phyloP scores from a whole-genome alignment of 495 filamentous ascomycete genomes.

The Pseudomonodictys pantanalensis region DNA sequence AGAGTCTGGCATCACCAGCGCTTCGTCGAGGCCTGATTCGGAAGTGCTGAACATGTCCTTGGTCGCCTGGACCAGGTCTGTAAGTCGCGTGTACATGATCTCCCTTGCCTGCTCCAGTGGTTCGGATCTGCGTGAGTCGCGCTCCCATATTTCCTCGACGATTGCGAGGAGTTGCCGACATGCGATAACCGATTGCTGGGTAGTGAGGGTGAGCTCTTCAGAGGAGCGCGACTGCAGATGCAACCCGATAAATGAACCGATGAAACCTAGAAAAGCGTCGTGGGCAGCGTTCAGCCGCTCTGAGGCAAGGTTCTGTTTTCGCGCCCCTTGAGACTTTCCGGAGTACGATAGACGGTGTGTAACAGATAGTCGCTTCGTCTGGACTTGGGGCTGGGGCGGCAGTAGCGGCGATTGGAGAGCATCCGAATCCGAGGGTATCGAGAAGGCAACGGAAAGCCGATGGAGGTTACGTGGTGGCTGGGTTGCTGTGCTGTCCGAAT shows the following conservation, averaged over 20 bases:
- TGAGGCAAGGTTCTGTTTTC: slow-evolving; percentile 57
- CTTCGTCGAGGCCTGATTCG: slow-evolving; percentile 62
- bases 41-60: slow-evolving; percentile 68
- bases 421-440: slow-evolving; percentile 26
- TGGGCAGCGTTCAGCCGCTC: slow-evolving; percentile 70
- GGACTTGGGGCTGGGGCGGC: slow-evolving; percentile 19
- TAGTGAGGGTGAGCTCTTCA: slow-evolving; percentile 70
- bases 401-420: slow-evolving; percentile 30
- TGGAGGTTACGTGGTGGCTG: slow-evolving; percentile 29
- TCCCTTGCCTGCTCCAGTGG: slow-evolving; percentile 67
- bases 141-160: slow-evolving; percentile 79
- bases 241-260: slow-evolving; percentile 88
- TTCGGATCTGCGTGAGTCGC: slow-evolving; percentile 63
- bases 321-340: slow-evolving; percentile 45
- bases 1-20: slow-evolving; percentile 75
- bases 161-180: slow-evolving; percentile 74
- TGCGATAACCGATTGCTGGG: slow-evolving; percentile 75
- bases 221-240: slow-evolving; percentile 87
- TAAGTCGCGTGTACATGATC: slow-evolving; percentile 75
- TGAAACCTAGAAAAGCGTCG: slow-evolving; percentile 80
- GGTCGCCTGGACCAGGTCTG: slow-evolving; percentile 74
- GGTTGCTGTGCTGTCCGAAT: slow-evolving; percentile 17
- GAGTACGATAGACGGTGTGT: slow-evolving; percentile 58
- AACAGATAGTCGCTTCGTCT: slow-evolving; percentile 51
- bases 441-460: slow-evolving; percentile 30